These are phyloP conservation scores for Polysphondylium violaceum DNA, from an alignment of 78 protist genomes.

Conservation along the genomic window DNA sequence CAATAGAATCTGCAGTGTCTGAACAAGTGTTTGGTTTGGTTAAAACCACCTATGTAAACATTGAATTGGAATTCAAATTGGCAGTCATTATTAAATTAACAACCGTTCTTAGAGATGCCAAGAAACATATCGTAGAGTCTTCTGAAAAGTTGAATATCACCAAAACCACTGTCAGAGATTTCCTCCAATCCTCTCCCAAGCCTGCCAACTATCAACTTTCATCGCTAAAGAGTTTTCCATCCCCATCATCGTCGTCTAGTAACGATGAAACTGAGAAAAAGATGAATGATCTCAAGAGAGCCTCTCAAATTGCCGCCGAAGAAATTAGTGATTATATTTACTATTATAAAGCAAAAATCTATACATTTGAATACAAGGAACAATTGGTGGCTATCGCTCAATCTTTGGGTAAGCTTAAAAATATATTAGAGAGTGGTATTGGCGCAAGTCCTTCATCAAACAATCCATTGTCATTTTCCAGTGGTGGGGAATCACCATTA, in stretches of 20 bases:
- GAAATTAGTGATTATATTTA: constrained; percentile 55
- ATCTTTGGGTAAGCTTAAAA: constrained; percentile 19
- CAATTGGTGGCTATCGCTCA: constrained; percentile 58
- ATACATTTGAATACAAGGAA: constrained; percentile 35
- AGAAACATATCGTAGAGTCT: constrained; percentile 50
- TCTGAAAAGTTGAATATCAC: constrained; percentile 9
- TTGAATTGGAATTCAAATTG: constrained; percentile 50
- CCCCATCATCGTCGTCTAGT: background rate
- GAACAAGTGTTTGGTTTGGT: constrained; percentile 27
- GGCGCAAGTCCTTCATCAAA: background rate
- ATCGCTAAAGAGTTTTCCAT: too few species aligned
- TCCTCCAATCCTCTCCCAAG: constrained; percentile 12
- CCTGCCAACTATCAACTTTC: constrained; percentile 6
- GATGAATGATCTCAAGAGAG: constrained; percentile 42
- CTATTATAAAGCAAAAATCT: constrained; percentile 24
- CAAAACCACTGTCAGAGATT: constrained; percentile 24
- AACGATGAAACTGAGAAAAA: background rate
- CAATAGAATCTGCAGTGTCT: constrained; percentile 37
- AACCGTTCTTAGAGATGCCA: constrained; percentile 56
- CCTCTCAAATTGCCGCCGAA: constrained; percentile 48
- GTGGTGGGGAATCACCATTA: too few species aligned
- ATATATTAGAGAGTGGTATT: constrained; percentile 5
- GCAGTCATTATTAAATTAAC: constrained; percentile 33
- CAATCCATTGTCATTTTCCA: background rate
- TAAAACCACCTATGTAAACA: constrained; percentile 1